Base-by-base conservation (phyloP, 2,329 filamentous ascomycete species). In the Fusarium humuli region DNA sequence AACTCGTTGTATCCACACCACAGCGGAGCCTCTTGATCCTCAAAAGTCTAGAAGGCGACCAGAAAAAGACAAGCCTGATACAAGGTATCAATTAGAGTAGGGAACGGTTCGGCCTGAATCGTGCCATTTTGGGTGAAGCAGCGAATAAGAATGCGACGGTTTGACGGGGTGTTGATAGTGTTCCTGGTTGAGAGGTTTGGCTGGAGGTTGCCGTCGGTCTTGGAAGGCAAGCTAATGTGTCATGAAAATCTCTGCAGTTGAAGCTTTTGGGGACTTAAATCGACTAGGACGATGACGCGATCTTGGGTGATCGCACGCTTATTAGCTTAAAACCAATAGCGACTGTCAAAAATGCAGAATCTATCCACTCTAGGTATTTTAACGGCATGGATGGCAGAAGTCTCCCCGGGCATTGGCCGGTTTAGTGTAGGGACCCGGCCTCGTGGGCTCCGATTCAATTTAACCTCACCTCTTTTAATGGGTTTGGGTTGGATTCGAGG, bases 241-340 rank as follows among this genome's bases (percentile, higher is more conserved):
- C 69, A 71, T 72, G 69, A 54, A 65, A 66, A 66, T 62, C 44
- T 69, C 62, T 50, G 63, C 55, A 47, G 42, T 53, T 67, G 34
- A 47, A 56, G 27, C 37, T 53, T 67, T 61, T 18, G 27, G 32
- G 23, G 8, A 25, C 56, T 67, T 40, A 49, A 46, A 67, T 29
- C 40, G 72, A 76, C 74, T 47, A 46, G 74, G 72, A 54, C 74
- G 74, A 76, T 76, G 74, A 67, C 74, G 74, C 74, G 72, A 76
- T 76, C 74, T 75, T 70, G 74, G 67, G 74, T 72, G 70, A 75
- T 76, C 62, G 68, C 52, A 49, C 61, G 52, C 52, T 53, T 67
- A 54, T 65, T 63, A 57, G 11, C 10, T 18, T 7, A 1, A 1
- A 5, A 4, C 73, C 73, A 76, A 76, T 76, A 12, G 3, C 9